Conservation (phyloP, 2,329 filamentous ascomycete genomes). For the Moelleriella libera region DNA sequence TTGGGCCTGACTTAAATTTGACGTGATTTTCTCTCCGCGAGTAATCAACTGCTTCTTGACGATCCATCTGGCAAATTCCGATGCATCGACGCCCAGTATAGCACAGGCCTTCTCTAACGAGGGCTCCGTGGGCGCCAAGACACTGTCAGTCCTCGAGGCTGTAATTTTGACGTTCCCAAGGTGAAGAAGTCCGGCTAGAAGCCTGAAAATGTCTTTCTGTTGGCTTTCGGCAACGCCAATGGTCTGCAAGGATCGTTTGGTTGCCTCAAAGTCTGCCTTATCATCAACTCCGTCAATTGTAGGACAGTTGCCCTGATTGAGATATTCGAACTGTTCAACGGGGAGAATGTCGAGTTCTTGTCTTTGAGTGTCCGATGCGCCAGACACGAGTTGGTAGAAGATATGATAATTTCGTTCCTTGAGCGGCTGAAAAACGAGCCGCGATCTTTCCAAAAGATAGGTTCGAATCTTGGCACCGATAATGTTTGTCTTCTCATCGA, state of each 20-base stretch:
- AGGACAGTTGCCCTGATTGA: slow-evolving; percentile 88
- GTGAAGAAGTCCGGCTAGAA: slow-evolving; percentile 83
- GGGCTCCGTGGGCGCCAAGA: slow-evolving; percentile 67
- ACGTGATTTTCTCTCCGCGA: slow-evolving; percentile 92
- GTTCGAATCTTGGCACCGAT: slow-evolving; percentile 96
- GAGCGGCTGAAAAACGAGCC: slow-evolving; percentile 90
- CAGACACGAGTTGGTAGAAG: slow-evolving; percentile 93
- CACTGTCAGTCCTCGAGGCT: slow-evolving; percentile 76
- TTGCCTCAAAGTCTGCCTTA: slow-evolving; percentile 83
- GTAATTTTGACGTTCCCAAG: slow-evolving; percentile 95
- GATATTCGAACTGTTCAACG: slow-evolving; percentile 85
- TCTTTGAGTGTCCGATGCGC: slow-evolving; percentile 71
- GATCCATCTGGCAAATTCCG: slow-evolving; percentile 91
- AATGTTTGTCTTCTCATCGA: slow-evolving; percentile 87
- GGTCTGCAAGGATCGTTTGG: slow-evolving; percentile 70
- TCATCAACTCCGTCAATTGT: slow-evolving; percentile 92
- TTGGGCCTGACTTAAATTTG: slow-evolving; percentile 86
- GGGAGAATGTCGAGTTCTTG: slow-evolving; percentile 67
- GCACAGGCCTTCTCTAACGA: slow-evolving; percentile 67
- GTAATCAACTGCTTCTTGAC: slow-evolving; percentile 98
- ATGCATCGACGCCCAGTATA: slow-evolving; percentile 74
- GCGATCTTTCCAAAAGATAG: slow-evolving; percentile 86
- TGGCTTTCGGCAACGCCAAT: slow-evolving; percentile 67
- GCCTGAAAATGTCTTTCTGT: slow-evolving; percentile 75
- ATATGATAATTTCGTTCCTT: slow-evolving; percentile 99